Conservation (phyloP, 495 filamentous ascomycete species). For the Lophiotrema nucula region DNA sequence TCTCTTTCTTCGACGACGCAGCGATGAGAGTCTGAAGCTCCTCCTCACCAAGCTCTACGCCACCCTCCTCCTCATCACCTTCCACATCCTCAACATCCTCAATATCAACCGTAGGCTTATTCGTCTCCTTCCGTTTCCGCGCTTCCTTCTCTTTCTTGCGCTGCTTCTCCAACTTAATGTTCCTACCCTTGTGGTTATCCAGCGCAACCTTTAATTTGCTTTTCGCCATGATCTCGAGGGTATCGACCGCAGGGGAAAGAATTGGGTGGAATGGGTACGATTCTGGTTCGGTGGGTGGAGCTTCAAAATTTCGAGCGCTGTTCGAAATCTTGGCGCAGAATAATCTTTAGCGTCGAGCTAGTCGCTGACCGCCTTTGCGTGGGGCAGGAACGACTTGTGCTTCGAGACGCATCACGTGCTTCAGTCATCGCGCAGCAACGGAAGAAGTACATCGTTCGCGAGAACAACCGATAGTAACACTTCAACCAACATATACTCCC, state of each 20-base stretch:
- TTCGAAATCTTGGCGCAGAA: slow-evolving; percentile 29
- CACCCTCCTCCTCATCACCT: slow-evolving; percentile 41
- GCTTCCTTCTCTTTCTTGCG: slow-evolving; percentile 53
- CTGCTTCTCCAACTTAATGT: slow-evolving; percentile 67
- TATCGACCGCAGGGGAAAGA: neutral
- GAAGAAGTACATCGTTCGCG: too few species aligned
- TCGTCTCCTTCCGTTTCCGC: slow-evolving; percentile 44
- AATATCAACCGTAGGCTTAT: slow-evolving; percentile 41
- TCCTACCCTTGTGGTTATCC: slow-evolving; percentile 51
- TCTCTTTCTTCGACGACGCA: slow-evolving; percentile 28
- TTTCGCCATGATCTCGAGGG: slow-evolving; percentile 33
- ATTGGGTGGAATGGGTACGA: neutral
- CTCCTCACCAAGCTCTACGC: slow-evolving; percentile 2
- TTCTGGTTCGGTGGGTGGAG: slow-evolving; percentile 2
- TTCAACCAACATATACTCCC: too few species aligned
- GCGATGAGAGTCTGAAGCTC: slow-evolving; percentile 1
- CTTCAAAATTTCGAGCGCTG: neutral
- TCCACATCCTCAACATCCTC: slow-evolving; percentile 38
- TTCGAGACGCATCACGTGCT: neutral
- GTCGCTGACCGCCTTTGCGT: neutral
- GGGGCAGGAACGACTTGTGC: too few species aligned
- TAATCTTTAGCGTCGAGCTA: neutral
- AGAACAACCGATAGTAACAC: too few species aligned
- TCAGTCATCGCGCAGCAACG: neutral
- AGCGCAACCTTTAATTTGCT: slow-evolving; percentile 39